These are phyloP conservation scores for Leccinum pellstonianum DNA, from an alignment of 768 basidiomycete species.

Conservation along the genomic window DNA sequence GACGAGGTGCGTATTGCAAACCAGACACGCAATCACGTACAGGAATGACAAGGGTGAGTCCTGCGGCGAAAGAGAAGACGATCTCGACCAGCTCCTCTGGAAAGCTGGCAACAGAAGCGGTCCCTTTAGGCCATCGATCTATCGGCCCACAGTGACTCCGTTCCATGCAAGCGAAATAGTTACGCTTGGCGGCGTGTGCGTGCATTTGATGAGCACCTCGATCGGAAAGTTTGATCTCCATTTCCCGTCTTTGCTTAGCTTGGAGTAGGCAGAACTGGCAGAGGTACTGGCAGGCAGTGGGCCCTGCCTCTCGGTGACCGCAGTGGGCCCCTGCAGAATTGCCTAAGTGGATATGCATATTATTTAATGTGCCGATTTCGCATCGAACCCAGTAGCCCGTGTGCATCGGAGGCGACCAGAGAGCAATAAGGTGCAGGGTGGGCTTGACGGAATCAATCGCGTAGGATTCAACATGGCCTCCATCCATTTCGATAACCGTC, in stretches of 20 bases:
- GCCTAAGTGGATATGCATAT: constrained; percentile 29
- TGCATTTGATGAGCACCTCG: constrained; percentile 5
- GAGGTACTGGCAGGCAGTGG: not conserved
- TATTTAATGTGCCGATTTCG: constrained; percentile 1
- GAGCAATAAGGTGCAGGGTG: constrained; percentile 45
- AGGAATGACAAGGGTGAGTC: not conserved
- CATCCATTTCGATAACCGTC: constrained; percentile 42
- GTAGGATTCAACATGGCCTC: constrained; percentile 37
- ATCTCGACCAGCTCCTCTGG: constrained; percentile 12
- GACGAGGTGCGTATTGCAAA: not conserved
- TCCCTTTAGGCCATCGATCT: constrained; percentile 10
- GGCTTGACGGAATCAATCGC: constrained; percentile 36
- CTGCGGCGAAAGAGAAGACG: constrained; percentile 10
- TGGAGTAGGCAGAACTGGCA: constrained; percentile 9
- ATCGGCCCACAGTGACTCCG: constrained; percentile 1
- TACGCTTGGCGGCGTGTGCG: constrained; percentile 16
- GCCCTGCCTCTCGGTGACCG: constrained; percentile 9
- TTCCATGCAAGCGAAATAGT: constrained; percentile 24
- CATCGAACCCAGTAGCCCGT: constrained; percentile 36
- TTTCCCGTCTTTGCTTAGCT: constrained; percentile 20
- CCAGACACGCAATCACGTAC: not conserved
- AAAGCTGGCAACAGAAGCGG: constrained; percentile 14
- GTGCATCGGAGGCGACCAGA: constrained; percentile 38
- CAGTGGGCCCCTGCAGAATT: constrained; percentile 5
- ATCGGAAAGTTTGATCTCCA: constrained; percentile 9